Base-by-base conservation (phyloP, 768 basidiomycete species). In the Tylopilus plumbeoviolaceoides region DNA sequence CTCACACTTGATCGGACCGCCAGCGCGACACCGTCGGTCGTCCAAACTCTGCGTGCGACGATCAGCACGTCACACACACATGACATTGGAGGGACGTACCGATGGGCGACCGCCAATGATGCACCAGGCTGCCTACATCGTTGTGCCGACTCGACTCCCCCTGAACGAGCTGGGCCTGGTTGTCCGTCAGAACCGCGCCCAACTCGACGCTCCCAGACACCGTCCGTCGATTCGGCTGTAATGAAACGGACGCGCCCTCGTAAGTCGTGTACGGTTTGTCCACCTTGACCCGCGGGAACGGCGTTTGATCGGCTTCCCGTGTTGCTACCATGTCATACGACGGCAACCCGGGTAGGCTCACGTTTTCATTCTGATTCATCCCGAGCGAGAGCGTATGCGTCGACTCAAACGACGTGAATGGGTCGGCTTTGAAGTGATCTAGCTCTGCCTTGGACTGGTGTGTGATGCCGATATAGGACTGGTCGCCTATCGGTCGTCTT, bases 21-120 rank as follows among this genome's bases (percentile, higher is more conserved):
- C 52, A 51, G 28, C 28, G 45, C 40, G 48, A 28, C 23, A 33
- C 35, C 18, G 4, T 25, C 35, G 59, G 60, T 18, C 52, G 47
- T 21, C 47, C 60, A 27, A 61, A 54, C 15, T 61, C 60, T 62
- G 30, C 3, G 46, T 17, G 15, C 4, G 7, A 18, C 21, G 15
- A 30, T 57, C 40, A 58, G 44, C 31, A 7, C 6, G 28, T 10
- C 25, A 20, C 31, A 3, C 36, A 7, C 4, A 17, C 2, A 18
- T 17, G 18, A 39, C 18, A 9, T 2, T 2, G 10, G 25, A 31
- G 11, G 39, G 23, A 70, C 74, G 42, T 49, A 88, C 86, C 82
- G 48, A 89, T 83, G 1, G 87, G 87, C 21, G 84, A 87, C 41
- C 77, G 84, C 71, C 81, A 89, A 57, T 81, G 79, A 56, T 81